Conservation (phyloP, 148 eudicot genomes). For the Suaeda aralocaspica region DNA sequence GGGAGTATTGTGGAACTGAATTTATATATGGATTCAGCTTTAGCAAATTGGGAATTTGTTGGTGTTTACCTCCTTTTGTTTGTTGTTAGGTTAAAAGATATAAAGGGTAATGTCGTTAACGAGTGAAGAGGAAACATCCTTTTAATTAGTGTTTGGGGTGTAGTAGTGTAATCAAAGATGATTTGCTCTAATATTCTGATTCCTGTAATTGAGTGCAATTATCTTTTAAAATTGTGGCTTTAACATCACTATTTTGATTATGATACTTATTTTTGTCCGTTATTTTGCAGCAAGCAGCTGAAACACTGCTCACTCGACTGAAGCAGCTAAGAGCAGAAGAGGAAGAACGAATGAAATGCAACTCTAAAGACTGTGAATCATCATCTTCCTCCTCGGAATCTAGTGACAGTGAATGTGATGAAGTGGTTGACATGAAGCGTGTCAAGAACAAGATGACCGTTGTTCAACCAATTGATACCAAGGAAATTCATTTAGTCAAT, state of each 20-base stretch:
- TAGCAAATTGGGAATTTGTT: not conserved
- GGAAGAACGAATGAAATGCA: slow-evolving; percentile 37
- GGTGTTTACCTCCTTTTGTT: too few species aligned
- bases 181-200: too few species aligned
- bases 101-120: too few species aligned
- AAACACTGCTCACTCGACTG: slow-evolving; percentile 40
- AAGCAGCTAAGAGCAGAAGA: slow-evolving; percentile 41
- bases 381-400: slow-evolving; percentile 77
- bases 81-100: not conserved
- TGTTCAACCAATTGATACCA: slow-evolving; percentile 18
- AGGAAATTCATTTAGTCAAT: not conserved
- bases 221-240: too few species aligned
- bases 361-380: slow-evolving; percentile 26
- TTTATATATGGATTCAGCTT: too few species aligned
- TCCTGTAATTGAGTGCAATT: too few species aligned
- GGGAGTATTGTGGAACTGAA: too few species aligned
- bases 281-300: slow-evolving; percentile 48
- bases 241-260: too few species aligned
- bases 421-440: slow-evolving; percentile 48
- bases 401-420: slow-evolving; percentile 66
- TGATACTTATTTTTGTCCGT: too few species aligned
- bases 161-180: too few species aligned
- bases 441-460: slow-evolving; percentile 15
- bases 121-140: not conserved
- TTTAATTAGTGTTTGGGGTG: too few species aligned